Percentiles rank a stretch among this genome's conserved stretches.
Evolutionary conservation across 768 basidiomycete genomes (phyloP).

Genomic region (Termitomyces sp.): DNA sequence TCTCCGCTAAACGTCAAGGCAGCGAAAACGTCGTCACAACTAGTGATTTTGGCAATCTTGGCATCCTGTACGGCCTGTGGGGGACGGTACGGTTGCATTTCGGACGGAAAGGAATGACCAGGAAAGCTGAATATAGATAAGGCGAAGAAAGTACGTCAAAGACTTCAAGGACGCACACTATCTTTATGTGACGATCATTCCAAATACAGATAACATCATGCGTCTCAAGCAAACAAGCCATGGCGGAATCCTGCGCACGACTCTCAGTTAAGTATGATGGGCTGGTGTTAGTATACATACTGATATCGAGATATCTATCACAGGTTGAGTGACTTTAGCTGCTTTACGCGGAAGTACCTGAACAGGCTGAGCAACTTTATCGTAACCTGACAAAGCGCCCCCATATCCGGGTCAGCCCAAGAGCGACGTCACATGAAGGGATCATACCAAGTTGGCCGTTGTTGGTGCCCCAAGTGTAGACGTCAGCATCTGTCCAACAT

Average conservation of each 20-base stretch:
- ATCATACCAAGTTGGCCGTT: constrained; percentile 83
- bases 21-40: constrained; percentile 77
- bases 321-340: constrained; percentile 67
- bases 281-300: constrained; percentile 36
- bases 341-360: constrained; percentile 80
- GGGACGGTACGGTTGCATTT: constrained; percentile 76
- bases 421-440: not conserved
- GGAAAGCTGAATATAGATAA: constrained; percentile 55
- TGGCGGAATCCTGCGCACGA: constrained; percentile 63
- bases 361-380: constrained; percentile 66
- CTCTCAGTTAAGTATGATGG: not conserved
- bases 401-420: not conserved
- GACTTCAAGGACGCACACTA: constrained; percentile 46
- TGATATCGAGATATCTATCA: constrained; percentile 71
- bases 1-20: constrained; percentile 87
- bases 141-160: not conserved
- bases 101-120: constrained; percentile 68
- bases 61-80: constrained; percentile 71
- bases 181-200: constrained; percentile 71
- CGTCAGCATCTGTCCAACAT: constrained; percentile 73
- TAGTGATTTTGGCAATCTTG: constrained; percentile 74
- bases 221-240: constrained; percentile 76
- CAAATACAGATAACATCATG: constrained; percentile 83
- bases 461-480: constrained; percentile 94
- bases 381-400: constrained; percentile 54